phyloP scores from a whole-genome alignment of 768 basidiomycete genomes.

The Sutorius australiensis region DNA sequence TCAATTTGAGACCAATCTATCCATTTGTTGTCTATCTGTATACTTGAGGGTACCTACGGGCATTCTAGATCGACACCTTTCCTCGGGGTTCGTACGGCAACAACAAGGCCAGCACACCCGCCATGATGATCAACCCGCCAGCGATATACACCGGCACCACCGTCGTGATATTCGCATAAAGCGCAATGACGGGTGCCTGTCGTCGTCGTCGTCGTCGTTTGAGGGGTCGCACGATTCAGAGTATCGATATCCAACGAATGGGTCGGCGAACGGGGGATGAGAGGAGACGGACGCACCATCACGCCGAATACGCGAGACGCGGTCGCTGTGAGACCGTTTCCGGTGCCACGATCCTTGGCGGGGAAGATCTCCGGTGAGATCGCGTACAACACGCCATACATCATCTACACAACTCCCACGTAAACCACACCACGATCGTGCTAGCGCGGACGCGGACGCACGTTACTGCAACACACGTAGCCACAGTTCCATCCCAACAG shows the following conservation, averaged over 20 bases:
- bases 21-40: neutral
- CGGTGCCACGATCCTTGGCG: conserved; percentile 69
- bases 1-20: neutral
- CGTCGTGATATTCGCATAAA: conserved; percentile 62
- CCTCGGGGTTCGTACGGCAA: conserved; percentile 75
- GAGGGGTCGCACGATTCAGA: too few species aligned
- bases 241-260: too few species aligned
- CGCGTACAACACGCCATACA: conserved; percentile 75
- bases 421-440: neutral
- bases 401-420: conserved; percentile 40
- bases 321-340: conserved; percentile 60
- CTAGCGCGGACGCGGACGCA: conserved; percentile 23
- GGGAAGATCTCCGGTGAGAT: conserved; percentile 69
- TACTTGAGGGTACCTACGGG: neutral
- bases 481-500: conserved; percentile 81
- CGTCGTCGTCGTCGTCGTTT: neutral
- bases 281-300: conserved; percentile 39
- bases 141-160: conserved; percentile 71
- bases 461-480: conserved; percentile 61
- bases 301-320: conserved; percentile 65
- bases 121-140: conserved; percentile 57
- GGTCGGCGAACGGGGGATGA: neutral
- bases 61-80: conserved; percentile 57
- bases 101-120: conserved; percentile 56
- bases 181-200: conserved; percentile 68